A percentile compares a stretch with the other conserved stretches of the same genome.
Conservation (phyloP, 805 yeast genomes). For the Candida pini region DNA sequence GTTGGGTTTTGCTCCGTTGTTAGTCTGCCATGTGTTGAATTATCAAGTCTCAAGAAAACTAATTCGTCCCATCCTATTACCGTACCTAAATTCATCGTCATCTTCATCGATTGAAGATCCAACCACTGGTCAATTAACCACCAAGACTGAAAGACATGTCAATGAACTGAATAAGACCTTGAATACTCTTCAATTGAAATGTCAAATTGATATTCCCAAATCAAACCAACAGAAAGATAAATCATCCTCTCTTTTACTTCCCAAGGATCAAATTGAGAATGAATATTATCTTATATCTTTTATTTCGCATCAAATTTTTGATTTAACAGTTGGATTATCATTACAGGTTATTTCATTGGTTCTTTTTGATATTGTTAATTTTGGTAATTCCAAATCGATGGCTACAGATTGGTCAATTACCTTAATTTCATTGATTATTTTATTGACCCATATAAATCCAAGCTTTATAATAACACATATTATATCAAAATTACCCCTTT, state of each 20-base stretch:
- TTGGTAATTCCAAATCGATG: constrained; percentile 22
- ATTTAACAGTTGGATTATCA: constrained; percentile 22
- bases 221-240: neutral
- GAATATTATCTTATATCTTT: neutral
- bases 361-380: constrained; percentile 22
- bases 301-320: constrained; percentile 11
- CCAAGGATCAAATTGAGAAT: too few relatives aligned
- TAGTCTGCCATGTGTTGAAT: constrained; percentile 10
- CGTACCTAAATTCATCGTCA: constrained; percentile 6
- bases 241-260: neutral
- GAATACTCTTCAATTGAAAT: constrained; percentile 1
- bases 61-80: constrained; percentile 11
- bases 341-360: constrained; percentile 25
- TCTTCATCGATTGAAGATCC: neutral
- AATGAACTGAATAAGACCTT: constrained; percentile 9
- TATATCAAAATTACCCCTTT: neutral
- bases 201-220: neutral
- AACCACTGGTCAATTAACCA: too few relatives aligned
- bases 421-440: constrained; percentile 32
- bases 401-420: constrained; percentile 34
- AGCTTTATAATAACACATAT: constrained; percentile 18
- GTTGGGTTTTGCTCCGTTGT: constrained; percentile 9
- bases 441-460: constrained; percentile 41
- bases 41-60: constrained; percentile 13
- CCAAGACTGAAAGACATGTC: too few relatives aligned